Evolutionary conservation across 495 filamentous ascomycete genomes (phyloP).

Genomic region (Hypoxylon fuscum): DNA sequence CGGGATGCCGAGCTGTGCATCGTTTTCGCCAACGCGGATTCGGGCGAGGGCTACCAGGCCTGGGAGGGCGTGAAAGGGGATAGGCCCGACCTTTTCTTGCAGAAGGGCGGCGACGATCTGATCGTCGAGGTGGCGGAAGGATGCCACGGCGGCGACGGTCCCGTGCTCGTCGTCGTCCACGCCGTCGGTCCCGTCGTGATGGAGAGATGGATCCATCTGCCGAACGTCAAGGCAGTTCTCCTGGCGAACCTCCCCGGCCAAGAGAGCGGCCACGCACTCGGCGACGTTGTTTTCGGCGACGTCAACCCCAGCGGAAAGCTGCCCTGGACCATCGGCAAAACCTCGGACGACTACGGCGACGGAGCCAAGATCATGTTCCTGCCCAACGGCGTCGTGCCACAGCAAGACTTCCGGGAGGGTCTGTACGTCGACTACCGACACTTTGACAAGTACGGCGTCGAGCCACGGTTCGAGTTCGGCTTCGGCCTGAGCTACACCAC

Average conservation of each 20-base stretch:
- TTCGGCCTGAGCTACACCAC: conserved; percentile 83
- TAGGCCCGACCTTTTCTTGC: conserved; percentile 79
- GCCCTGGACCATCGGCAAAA: conserved; percentile 90
- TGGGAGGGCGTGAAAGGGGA: conserved; percentile 76
- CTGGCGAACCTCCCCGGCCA: conserved; percentile 90
- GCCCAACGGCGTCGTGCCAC: conserved; percentile 76
- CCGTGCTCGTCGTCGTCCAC: conserved; percentile 87
- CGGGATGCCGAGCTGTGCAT: conserved; percentile 71
- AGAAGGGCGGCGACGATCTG: conserved; percentile 80
- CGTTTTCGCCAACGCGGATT: conserved; percentile 70
- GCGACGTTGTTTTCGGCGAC: conserved; percentile 85
- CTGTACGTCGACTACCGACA: conserved; percentile 90
- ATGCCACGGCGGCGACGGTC: conserved; percentile 72
- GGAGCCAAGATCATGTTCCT: conserved; percentile 78
- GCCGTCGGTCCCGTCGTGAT: conserved; percentile 87
- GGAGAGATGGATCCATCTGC: conserved; percentile 84
- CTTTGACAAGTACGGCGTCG: conserved; percentile 78
- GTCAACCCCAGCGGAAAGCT: conserved; percentile 86
- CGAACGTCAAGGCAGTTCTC: conserved; percentile 81
- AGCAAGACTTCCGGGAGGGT: conserved; percentile 85
- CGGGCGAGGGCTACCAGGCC: conserved; percentile 71
- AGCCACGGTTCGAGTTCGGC: conserved; percentile 79
- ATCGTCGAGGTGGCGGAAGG: conserved; percentile 73
- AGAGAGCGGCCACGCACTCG: conserved; percentile 86
- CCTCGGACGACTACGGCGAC: conserved; percentile 81